A percentile compares a stretch with the other conserved stretches of the same genome.
phyloP scores from a whole-genome alignment of 495 filamentous ascomycete species.

The Aspergillus bertholletiae region DNA sequence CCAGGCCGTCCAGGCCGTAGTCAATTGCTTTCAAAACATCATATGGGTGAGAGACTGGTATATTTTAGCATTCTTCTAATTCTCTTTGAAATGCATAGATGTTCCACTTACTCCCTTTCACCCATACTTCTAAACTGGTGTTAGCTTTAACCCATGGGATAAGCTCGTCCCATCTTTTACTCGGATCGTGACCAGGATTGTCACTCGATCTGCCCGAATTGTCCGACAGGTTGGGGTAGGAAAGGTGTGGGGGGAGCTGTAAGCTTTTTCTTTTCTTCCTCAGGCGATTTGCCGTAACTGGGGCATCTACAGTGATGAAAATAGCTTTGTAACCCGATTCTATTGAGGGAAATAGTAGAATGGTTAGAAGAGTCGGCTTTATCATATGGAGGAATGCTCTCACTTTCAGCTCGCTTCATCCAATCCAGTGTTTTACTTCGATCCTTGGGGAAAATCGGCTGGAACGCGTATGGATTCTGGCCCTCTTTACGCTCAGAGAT shows the following conservation, averaged over 20 bases:
- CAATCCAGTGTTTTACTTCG: constrained; percentile 73
- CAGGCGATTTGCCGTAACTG: constrained; percentile 64
- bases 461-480: constrained; percentile 45
- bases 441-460: constrained; percentile 88
- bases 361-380: no score
- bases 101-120: constrained; percentile 62
- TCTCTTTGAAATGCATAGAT: no score
- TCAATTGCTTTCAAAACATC: constrained; percentile 78
- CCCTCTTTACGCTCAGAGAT: constrained; percentile 24
- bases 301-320: constrained; percentile 92
- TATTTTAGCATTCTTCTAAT: no score
- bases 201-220: neutral
- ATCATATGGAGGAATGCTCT: no score
- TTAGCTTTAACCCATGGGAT: constrained; percentile 83
- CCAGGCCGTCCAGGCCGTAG: constrained; percentile 73
- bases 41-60: constrained; percentile 61
- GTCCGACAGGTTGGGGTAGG: constrained; percentile 9
- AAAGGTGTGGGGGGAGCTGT: constrained; percentile 26
- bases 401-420: constrained; percentile 76
- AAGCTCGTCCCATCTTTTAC: constrained; percentile 70
- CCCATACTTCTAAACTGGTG: constrained; percentile 85
- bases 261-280: constrained; percentile 39
- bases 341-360: neutral
- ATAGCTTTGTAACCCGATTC: constrained; percentile 80
- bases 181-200: no score